phyloP scores from a whole-genome alignment of 2,329 filamentous ascomycete species.

The Pezicula rhizophila region DNA sequence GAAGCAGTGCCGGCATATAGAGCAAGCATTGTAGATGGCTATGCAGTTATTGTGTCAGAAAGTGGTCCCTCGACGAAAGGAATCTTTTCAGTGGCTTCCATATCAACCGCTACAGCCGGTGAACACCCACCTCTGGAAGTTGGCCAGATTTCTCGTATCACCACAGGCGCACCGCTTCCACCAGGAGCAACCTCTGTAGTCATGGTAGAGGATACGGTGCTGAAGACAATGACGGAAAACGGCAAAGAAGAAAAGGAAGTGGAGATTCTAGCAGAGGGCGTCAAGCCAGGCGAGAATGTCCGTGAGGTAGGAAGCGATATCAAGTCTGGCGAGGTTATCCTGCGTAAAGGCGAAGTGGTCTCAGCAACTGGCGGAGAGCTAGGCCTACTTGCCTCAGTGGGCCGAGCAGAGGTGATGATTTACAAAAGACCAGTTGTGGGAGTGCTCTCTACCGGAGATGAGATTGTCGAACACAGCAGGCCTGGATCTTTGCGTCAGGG shows the following conservation, averaged over 20 bases:
- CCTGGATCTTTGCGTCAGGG: slow-evolving; percentile 61
- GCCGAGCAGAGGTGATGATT: slow-evolving; percentile 62
- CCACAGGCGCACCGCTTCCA: slow-evolving; percentile 87
- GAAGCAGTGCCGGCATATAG: slow-evolving; percentile 90
- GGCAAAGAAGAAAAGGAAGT: slow-evolving; percentile 80
- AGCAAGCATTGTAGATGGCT: slow-evolving; percentile 95
- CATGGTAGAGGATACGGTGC: slow-evolving; percentile 90
- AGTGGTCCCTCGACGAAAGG: slow-evolving; percentile 62
- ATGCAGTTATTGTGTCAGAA: slow-evolving; percentile 68
- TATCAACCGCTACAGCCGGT: slow-evolving; percentile 78
- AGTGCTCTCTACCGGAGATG: slow-evolving; percentile 89
- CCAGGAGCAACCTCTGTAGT: slow-evolving; percentile 85
- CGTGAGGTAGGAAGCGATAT: slow-evolving; percentile 90
- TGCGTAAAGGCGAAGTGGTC: slow-evolving; percentile 74
- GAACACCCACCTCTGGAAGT: slow-evolving; percentile 58
- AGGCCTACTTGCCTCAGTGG: slow-evolving; percentile 80
- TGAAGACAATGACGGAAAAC: slow-evolving; percentile 71
- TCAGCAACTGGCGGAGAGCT: slow-evolving; percentile 86
- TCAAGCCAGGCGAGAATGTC: slow-evolving; percentile 78
- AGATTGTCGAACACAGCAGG: slow-evolving; percentile 72
- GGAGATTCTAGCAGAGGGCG: slow-evolving; percentile 73
- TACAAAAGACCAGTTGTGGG: slow-evolving; percentile 76
- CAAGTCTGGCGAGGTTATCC: slow-evolving; percentile 58
- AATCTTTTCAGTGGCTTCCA: slow-evolving; percentile 75
- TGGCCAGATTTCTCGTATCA: slow-evolving; percentile 83